phyloP scores from a whole-genome alignment of 2,329 filamentous ascomycete genomes.

The Rhexocercosporidium sp. region DNA sequence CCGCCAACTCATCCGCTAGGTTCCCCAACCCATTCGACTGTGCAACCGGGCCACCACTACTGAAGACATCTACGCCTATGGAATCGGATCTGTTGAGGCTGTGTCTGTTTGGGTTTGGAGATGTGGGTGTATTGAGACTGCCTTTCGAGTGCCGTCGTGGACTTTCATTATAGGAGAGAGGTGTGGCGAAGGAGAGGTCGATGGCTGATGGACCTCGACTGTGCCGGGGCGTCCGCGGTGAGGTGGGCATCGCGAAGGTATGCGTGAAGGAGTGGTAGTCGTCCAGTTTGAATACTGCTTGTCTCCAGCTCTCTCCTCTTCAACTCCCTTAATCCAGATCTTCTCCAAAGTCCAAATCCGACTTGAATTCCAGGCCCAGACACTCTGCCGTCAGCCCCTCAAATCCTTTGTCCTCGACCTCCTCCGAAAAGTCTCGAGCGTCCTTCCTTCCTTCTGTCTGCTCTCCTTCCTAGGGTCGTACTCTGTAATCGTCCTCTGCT shows the following conservation, averaged over 20 bases:
- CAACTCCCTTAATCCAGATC: constrained; percentile 12
- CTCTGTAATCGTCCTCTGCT: background rate
- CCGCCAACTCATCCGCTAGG: constrained; percentile 80
- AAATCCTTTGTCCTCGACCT: background rate
- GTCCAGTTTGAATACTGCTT: constrained; percentile 11
- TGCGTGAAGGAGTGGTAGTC: constrained; percentile 23
- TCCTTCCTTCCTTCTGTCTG: background rate
- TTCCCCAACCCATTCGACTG: constrained; percentile 70
- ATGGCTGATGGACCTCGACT: constrained; percentile 62
- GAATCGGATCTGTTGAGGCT: constrained; percentile 36
- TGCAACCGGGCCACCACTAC: constrained; percentile 46
- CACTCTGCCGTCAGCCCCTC: constrained; percentile 1
- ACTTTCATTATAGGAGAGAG: constrained; percentile 34
- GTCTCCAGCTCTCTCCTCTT: background rate
- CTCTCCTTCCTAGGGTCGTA: background rate
- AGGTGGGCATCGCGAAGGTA: constrained; percentile 47
- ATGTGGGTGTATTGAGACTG: constrained; percentile 29
- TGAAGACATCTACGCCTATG: constrained; percentile 37
- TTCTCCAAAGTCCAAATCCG: constrained; percentile 5
- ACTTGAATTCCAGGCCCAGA: background rate
- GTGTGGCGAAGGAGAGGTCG: constrained; percentile 48
- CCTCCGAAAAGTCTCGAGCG: background rate
- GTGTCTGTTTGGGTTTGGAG: background rate
- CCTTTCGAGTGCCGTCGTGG: constrained; percentile 39
- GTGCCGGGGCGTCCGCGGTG: constrained; percentile 62